These are phyloP conservation scores for Lactarius indigo DNA, from an alignment of 768 basidiomycete genomes.

Conservation along the genomic window DNA sequence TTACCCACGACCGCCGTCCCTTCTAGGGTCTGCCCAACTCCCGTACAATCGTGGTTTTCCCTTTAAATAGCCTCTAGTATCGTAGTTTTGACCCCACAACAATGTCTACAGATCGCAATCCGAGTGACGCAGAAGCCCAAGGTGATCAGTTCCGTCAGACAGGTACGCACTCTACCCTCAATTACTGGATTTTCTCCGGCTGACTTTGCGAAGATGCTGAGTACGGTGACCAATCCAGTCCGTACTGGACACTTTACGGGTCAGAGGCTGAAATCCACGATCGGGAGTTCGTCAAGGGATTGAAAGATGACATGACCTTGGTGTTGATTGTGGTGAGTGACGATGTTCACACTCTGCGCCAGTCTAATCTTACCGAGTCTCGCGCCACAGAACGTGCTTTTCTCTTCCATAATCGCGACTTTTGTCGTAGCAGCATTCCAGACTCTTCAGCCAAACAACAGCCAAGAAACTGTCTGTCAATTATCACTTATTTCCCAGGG, in stretches of 20 bases:
- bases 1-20: not conserved
- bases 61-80: not conserved
- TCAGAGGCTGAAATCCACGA: constrained; percentile 19
- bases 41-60: not conserved
- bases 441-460: constrained; percentile 2
- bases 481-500: not conserved
- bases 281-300: constrained; percentile 9
- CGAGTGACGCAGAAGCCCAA: not conserved
- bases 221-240: not conserved
- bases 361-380: not conserved
- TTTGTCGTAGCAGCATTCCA: constrained; percentile 23
- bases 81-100: not conserved
- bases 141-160: not conserved
- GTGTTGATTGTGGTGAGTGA: constrained; percentile 23
- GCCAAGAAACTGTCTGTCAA: not conserved
- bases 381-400: constrained; percentile 13
- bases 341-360: not conserved
- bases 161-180: not conserved
- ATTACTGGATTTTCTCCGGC: not conserved
- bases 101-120: not conserved
- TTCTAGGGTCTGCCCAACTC: not conserved
- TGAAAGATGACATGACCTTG: constrained; percentile 12
- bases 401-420: constrained; percentile 23
- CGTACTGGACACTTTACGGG: constrained; percentile 20
- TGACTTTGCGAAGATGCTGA: not conserved